Evolutionary conservation across 345 rosid species (phyloP).

Genomic region (Euphorbia pulcherrima): DNA sequence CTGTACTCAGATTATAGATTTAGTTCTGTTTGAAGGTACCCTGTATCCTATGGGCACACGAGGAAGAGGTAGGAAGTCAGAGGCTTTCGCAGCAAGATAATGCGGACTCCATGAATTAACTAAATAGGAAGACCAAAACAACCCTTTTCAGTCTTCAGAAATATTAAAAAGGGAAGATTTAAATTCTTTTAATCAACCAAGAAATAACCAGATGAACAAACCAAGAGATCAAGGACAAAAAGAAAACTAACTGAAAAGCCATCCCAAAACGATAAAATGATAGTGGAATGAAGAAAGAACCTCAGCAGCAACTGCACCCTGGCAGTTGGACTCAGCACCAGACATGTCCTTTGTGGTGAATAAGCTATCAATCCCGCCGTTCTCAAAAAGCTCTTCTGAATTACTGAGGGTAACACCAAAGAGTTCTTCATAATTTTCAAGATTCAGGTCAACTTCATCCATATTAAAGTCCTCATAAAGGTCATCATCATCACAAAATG

Average conservation of each 20-base stretch:
- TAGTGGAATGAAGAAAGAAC: constrained; percentile 30
- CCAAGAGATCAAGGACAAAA: background rate
- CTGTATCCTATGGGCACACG: background rate
- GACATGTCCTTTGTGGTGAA: constrained; percentile 58
- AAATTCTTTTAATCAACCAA: background rate
- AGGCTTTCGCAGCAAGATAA: background rate
- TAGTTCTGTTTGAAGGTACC: background rate
- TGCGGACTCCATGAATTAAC: background rate
- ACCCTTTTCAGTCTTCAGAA: background rate
- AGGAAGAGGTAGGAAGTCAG: background rate
- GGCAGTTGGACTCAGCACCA: constrained; percentile 52
- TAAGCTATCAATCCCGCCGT: constrained; percentile 81
- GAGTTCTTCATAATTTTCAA: constrained; percentile 93
- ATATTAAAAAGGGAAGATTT: background rate
- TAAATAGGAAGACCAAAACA: background rate
- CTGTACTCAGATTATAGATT: background rate
- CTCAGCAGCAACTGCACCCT: constrained; percentile 60
- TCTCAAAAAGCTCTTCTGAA: constrained; percentile 71
- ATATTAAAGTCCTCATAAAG: constrained; percentile 57
- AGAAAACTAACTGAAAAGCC: constrained; percentile 3
- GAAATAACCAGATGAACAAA: background rate
- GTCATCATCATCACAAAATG: constrained; percentile 51
- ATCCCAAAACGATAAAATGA: constrained; percentile 10
- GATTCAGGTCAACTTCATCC: constrained; percentile 79
- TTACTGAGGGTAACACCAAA: constrained; percentile 76